These are phyloP conservation scores for Paraphysoderma sedebokerense DNA, from an alignment of 371 early-diverging fungal species.

Conservation along the genomic window DNA sequence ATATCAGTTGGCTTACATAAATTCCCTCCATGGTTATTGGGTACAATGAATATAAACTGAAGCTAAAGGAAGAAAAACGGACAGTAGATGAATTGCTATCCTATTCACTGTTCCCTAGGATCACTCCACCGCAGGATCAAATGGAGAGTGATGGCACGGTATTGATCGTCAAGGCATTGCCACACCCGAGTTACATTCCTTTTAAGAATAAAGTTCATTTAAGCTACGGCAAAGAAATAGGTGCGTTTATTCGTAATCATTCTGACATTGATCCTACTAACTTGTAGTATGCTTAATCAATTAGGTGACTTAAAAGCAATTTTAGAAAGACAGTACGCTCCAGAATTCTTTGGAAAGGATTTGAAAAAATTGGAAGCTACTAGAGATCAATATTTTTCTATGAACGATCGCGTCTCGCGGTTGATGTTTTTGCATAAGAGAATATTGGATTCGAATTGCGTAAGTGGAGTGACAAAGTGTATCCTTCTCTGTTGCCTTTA, in stretches of 20 bases:
- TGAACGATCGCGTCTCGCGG: background rate
- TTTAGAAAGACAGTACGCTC: background rate
- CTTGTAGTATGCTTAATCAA: background rate
- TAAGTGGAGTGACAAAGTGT: too few species aligned
- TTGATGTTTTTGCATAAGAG: background rate
- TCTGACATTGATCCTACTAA: background rate
- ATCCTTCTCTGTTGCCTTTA: background rate
- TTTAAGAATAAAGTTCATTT: slow-evolving; percentile 11
- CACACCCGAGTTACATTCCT: slow-evolving; percentile 14
- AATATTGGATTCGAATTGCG: background rate
- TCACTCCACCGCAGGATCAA: slow-evolving; percentile 9
- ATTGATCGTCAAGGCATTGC: slow-evolving; percentile 12
- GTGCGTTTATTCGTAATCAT: background rate
- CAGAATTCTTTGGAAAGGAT: background rate
- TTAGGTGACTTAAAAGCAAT: background rate
- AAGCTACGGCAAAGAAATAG: slow-evolving; percentile 12
- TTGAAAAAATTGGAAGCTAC: background rate
- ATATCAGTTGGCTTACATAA: too few species aligned
- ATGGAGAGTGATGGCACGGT: slow-evolving; percentile 10
- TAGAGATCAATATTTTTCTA: background rate
- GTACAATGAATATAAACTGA: too few species aligned
- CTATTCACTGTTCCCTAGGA: slow-evolving; percentile 15
- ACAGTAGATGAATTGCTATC: slow-evolving; percentile 9
- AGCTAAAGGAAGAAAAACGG: slow-evolving; percentile 14
- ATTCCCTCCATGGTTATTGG: too few species aligned